phyloP scores from a whole-genome alignment of 768 basidiomycete species.

The Astraeus odoratus region DNA sequence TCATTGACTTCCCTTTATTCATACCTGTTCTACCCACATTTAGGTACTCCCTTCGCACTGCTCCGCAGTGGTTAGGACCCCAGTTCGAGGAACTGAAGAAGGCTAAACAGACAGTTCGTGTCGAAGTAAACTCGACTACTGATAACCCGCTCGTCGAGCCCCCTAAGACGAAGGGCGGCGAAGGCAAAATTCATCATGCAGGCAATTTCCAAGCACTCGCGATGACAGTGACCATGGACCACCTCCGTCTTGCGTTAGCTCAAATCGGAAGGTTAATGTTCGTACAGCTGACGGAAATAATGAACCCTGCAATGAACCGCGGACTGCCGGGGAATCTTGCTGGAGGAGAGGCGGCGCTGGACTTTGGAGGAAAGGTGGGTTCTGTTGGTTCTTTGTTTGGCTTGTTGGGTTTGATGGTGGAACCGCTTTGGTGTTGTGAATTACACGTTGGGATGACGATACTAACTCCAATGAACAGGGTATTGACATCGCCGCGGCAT shows the following conservation, averaged over 20 bases:
- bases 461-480: constrained; percentile 31
- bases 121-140: constrained; percentile 83
- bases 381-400: not conserved
- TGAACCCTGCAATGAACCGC: constrained; percentile 59
- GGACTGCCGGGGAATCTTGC: constrained; percentile 77
- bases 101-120: constrained; percentile 55
- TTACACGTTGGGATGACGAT: not conserved
- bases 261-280: constrained; percentile 68
- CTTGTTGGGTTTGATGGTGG: not conserved
- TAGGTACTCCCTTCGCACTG: constrained; percentile 48
- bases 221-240: constrained; percentile 83
- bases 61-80: constrained; percentile 82
- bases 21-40: not conserved
- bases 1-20: too few species aligned
- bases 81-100: constrained; percentile 74
- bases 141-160: constrained; percentile 87
- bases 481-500: constrained; percentile 75
- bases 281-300: constrained; percentile 50
- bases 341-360: constrained; percentile 71
- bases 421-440: not conserved
- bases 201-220: constrained; percentile 90
- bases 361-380: constrained; percentile 63
- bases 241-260: constrained; percentile 66
- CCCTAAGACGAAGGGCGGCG: constrained; percentile 45
- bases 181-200: constrained; percentile 61